These are phyloP conservation scores for Melanopsichium pennsylvanicum DNA, from an alignment of 1,284 basidiomycete genomes.

Conservation along the genomic window DNA sequence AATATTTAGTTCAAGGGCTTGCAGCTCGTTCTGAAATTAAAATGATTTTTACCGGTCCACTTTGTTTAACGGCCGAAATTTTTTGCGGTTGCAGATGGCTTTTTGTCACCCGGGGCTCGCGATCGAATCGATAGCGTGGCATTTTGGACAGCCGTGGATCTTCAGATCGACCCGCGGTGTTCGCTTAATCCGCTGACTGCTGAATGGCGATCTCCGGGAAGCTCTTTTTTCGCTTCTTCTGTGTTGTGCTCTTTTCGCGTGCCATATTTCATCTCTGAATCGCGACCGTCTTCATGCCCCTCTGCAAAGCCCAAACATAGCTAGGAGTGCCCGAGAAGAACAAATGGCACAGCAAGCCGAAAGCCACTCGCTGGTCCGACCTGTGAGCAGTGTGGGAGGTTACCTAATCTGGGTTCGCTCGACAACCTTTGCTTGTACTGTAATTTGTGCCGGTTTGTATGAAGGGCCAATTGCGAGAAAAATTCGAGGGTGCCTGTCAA, in stretches of 20 bases:
- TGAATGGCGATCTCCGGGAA: slow-evolving; percentile 19
- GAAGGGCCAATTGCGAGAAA: too few species aligned
- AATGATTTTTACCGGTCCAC: too few species aligned
- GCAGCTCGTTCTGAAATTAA: too few species aligned
- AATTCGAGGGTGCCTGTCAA: slow-evolving; percentile 19
- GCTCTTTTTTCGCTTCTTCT: not conserved
- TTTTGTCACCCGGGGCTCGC: too few species aligned
- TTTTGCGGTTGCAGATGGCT: too few species aligned
- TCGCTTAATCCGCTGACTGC: slow-evolving; percentile 17
- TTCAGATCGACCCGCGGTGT: slow-evolving; percentile 14
- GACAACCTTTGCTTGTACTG: too few species aligned
- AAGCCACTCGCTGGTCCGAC: not conserved
- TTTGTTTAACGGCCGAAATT: too few species aligned
- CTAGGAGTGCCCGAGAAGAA: not conserved
- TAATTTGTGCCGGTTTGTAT: too few species aligned
- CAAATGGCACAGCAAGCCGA: too few species aligned
- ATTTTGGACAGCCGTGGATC: too few species aligned
- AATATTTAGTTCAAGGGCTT: too few species aligned
- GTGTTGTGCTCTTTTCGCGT: not conserved
- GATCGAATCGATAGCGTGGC: slow-evolving; percentile 13
- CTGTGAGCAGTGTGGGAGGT: not conserved
- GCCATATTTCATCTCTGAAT: not conserved
- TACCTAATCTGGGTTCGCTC: not conserved
- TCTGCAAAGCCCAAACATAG: not conserved
- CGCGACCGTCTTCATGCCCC: too few species aligned